phyloP scores from a whole-genome alignment of 768 basidiomycete species.

The Serpula lacrymans region DNA sequence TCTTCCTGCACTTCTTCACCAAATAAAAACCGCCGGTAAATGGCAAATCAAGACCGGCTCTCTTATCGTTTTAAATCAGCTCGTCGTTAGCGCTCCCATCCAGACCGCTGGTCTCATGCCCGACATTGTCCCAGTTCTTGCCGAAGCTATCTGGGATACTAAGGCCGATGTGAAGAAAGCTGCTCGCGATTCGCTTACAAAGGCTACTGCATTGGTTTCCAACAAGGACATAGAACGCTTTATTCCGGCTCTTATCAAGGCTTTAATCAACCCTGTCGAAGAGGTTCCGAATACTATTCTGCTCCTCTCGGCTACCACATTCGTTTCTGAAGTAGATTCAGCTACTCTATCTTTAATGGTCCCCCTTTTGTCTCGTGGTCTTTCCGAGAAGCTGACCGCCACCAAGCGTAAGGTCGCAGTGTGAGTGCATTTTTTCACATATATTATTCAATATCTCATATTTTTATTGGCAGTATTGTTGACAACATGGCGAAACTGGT shows the following conservation, averaged over 20 bases:
- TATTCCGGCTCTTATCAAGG: slow-evolving; percentile 96
- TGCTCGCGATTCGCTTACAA: slow-evolving; percentile 90
- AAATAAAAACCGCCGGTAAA: slow-evolving; percentile 95
- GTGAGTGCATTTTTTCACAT: slow-evolving; percentile 42
- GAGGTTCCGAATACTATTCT: slow-evolving; percentile 95
- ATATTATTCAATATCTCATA: slow-evolving; percentile 13
- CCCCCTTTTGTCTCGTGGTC: slow-evolving; percentile 90
- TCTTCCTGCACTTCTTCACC: slow-evolving; percentile 84
- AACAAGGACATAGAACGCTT: slow-evolving; percentile 99
- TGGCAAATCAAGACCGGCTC: slow-evolving; percentile 96
- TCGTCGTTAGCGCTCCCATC: slow-evolving; percentile 75
- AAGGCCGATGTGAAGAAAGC: slow-evolving; percentile 99
- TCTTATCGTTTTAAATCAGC: slow-evolving; percentile 78
- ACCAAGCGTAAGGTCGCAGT: slow-evolving; percentile 98
- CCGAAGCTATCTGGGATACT: slow-evolving; percentile 98
- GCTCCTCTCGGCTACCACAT: slow-evolving; percentile 96
- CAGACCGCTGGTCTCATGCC: slow-evolving; percentile 91
- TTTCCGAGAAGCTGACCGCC: slow-evolving; percentile 90
- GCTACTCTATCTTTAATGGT: slow-evolving; percentile 98
- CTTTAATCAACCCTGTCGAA: slow-evolving; percentile 98
- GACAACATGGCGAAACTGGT: slow-evolving; percentile 99
- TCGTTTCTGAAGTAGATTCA: slow-evolving; percentile 99
- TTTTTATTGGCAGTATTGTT: slow-evolving; percentile 59
- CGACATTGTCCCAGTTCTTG: slow-evolving; percentile 89
- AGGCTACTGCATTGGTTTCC: slow-evolving; percentile 89